Base-by-base conservation (phyloP, 2,329 filamentous ascomycete species). In the Penicillium sp. region DNA sequence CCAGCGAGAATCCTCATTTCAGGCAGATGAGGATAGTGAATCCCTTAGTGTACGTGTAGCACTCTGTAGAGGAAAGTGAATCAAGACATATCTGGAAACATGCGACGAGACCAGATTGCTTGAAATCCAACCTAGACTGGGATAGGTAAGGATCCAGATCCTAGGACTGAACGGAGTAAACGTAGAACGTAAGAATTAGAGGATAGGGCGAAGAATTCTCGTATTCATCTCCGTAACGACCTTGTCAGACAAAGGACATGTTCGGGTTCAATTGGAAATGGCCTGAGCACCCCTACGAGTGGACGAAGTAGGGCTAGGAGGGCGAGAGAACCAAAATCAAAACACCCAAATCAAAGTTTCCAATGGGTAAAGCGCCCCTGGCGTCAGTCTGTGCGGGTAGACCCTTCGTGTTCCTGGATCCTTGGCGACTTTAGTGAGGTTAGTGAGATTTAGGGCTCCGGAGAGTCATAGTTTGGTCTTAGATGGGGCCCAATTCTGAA, bases 401-500 rank as follows among this genome's bases (percentile, higher is more conserved):
- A 50, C 47, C 47, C 46, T 54, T 39, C 34, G 45, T 39, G 42
- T 49, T 43, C 39, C 47, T 43, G 39, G 34, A 21, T 43, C 18
- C 40, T 50, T 44, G 41, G 32, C 13, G 38, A 21, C 4, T 13
- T 36, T 36, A 34, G 31, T 34, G 34, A 36, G 34, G 34, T 40
- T 48, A 31, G 16, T 22, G 24, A n/a, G 24, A 42, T 44, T 55
- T 50, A 54, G 46, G 51, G 54, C 56, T 59, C 49, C 11, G 14
- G 39, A 18, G 32, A 29, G 2, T 31, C 57, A 60, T 60, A 57
- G 59, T 62, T 59, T 51, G 56, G 56, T 38, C 48, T 50, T 47
- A 53, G 55, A 54, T 41, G 58, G 52, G 50, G 50, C 55, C 60
- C 55, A 54, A 58, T 56, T 57, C 54, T 54, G 54, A 45, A 58